Conservation (phyloP, 2,329 filamentous ascomycete species). For the Fusarium aywerte region DNA sequence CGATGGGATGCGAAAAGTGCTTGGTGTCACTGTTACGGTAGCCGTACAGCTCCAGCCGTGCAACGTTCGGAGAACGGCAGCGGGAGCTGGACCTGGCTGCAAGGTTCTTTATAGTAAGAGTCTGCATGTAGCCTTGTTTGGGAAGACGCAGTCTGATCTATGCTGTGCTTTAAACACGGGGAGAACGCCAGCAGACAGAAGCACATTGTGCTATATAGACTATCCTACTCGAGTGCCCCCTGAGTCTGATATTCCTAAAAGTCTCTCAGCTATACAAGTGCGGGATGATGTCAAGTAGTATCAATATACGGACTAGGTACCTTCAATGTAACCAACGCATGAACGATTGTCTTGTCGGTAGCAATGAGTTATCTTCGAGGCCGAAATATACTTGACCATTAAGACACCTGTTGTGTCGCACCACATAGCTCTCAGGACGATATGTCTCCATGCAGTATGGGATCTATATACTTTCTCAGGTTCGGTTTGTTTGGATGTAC, state of each 20-base stretch:
- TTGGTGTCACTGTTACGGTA: slow-evolving; percentile 20
- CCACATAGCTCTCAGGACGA: slow-evolving; percentile 2
- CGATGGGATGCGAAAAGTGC: slow-evolving; percentile 14
- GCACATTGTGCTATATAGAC: no score
- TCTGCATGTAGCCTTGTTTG: slow-evolving; percentile 23
- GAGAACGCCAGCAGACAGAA: no score
- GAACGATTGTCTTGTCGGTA: neutral
- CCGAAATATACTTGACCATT: neutral
- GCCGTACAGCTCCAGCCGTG: neutral
- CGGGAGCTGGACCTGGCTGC: slow-evolving; percentile 24
- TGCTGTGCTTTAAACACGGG: neutral
- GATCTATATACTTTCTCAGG: slow-evolving; percentile 16
- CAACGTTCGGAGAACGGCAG: slow-evolving; percentile 36
- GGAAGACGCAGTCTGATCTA: neutral
- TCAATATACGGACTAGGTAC: no score
- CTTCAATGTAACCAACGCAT: no score
- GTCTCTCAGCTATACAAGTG: neutral
- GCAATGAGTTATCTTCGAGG: neutral
- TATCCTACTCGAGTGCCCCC: neutral
- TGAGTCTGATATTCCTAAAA: neutral
- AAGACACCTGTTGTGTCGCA: neutral
- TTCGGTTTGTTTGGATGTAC: slow-evolving; percentile 1
- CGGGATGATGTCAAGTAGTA: no score
- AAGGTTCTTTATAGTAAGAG: slow-evolving; percentile 10
- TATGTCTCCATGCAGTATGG: slow-evolving; percentile 8